phyloP scores from a whole-genome alignment of 345 rosid genomes.

The Citrus sp. region DNA sequence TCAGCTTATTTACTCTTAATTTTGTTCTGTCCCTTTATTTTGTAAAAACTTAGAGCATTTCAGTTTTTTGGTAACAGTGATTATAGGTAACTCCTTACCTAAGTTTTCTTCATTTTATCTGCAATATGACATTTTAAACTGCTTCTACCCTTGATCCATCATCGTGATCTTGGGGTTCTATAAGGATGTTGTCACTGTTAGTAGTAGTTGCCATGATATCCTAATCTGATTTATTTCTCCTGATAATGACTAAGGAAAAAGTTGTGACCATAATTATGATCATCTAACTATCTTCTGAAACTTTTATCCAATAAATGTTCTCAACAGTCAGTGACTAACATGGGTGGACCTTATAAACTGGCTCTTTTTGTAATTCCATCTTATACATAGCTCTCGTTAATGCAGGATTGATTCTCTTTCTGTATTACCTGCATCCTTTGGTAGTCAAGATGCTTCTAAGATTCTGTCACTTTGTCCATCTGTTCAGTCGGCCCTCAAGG shows the following conservation, averaged over 20 bases:
- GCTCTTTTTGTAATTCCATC: conserved; percentile 1
- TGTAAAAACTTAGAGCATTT: not conserved
- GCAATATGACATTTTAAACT: not conserved
- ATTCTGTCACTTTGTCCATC: conserved; percentile 72
- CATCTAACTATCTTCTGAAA: not conserved
- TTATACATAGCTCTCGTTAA: conserved; percentile 6
- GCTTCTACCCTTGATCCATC: not conserved
- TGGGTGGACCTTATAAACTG: not conserved
- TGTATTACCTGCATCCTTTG: conserved; percentile 68
- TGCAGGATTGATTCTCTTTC: conserved; percentile 94
- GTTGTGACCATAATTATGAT: not conserved
- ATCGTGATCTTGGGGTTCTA: not conserved
- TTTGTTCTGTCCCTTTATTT: not conserved
- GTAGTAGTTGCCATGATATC: not conserved
- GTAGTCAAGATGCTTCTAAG: conserved; percentile 71
- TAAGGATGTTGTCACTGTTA: not conserved
- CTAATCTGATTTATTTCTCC: not conserved
- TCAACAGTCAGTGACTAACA: not conserved
- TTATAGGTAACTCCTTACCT: not conserved
- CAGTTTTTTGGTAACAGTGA: not conserved
- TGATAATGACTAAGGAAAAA: not conserved
- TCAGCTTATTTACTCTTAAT: not conserved
- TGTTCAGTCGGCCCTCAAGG: conserved; percentile 76
- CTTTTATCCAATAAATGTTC: not conserved
- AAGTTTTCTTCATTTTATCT: not conserved